phyloP scores from a whole-genome alignment of 331 rosid species.

The Acacia concinna region DNA sequence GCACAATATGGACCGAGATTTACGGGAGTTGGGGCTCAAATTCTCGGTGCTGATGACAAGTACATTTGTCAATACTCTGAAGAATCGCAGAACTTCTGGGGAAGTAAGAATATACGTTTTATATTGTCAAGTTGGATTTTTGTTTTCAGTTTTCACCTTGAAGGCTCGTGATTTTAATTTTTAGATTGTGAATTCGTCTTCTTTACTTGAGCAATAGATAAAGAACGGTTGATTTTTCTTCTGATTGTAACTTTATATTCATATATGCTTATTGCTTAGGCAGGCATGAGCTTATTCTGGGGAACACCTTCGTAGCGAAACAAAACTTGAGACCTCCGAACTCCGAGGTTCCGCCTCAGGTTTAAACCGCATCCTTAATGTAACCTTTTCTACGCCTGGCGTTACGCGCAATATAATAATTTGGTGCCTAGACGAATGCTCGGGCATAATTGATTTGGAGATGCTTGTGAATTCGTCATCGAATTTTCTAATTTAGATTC shows the following conservation, averaged over 20 bases:
- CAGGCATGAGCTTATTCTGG: conserved; percentile 79
- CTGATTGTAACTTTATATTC: conserved; percentile 14
- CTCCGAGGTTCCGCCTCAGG: conserved; percentile 85
- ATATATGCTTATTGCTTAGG: conserved; percentile 44
- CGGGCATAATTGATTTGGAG: neutral
- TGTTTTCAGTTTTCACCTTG: neutral
- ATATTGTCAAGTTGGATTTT: neutral
- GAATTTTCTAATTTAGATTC: neutral
- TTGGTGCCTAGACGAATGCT: neutral
- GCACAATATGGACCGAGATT: conserved; percentile 67
- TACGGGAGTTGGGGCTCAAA: conserved; percentile 95
- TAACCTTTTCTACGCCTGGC: neutral
- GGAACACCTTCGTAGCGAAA: conserved; percentile 66
- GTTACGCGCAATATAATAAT: neutral
- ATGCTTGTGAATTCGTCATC: neutral
- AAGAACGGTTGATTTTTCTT: neutral
- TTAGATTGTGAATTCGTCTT: neutral
- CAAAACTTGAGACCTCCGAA: conserved; percentile 65
- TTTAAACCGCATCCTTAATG: conserved; percentile 29
- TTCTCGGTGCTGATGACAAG: conserved; percentile 87
- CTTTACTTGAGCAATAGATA: neutral
- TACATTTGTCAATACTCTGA: conserved; percentile 79
- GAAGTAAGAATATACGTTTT: conserved; percentile 51
- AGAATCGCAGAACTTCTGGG: conserved; percentile 75
- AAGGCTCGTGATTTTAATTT: neutral